Conservation (phyloP, 306 rosid species). For the Castanopsis chinensis region DNA sequence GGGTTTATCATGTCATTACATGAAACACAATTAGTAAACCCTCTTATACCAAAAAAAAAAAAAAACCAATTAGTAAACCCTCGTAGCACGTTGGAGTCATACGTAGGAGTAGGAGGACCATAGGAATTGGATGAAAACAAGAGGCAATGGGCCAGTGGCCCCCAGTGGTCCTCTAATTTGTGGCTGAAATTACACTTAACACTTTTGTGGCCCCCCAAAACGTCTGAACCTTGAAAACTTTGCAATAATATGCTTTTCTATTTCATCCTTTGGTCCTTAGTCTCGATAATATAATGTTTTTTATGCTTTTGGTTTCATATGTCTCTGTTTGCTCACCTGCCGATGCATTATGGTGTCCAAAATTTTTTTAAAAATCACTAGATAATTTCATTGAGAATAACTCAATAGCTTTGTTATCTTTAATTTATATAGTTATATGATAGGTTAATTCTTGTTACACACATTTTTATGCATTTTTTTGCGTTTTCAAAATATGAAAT, state of each 20-base stretch:
- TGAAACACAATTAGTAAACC: constrained; percentile 8
- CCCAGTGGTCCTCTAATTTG: constrained; percentile 30
- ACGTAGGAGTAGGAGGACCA: not conserved
- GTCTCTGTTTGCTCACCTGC: not conserved
- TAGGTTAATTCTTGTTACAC: too few relatives aligned
- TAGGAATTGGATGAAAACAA: constrained; percentile 16
- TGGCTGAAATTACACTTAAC: constrained; percentile 31
- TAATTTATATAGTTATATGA: too few relatives aligned
- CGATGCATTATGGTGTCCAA: not conserved
- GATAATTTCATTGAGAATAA: too few relatives aligned
- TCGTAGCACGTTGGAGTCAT: constrained; percentile 21
- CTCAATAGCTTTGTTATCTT: too few relatives aligned
- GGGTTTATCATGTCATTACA: constrained; percentile 16
- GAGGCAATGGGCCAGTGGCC: constrained; percentile 19
- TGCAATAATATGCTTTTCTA: not conserved
- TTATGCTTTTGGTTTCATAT: not conserved
- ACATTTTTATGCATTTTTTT: too few relatives aligned
- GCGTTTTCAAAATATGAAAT: too few relatives aligned
- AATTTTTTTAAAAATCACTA: too few relatives aligned
- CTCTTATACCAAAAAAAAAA: not conserved
- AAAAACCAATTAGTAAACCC: constrained; percentile 9
- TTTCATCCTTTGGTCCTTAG: not conserved
- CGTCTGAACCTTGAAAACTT: constrained; percentile 15
- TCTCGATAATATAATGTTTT: not conserved
- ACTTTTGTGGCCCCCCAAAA: not conserved